A percentile compares a stretch with the other conserved stretches of the same genome.
phyloP scores from a whole-genome alignment of 208 protist species.

The Phytomonas sp. region DNA sequence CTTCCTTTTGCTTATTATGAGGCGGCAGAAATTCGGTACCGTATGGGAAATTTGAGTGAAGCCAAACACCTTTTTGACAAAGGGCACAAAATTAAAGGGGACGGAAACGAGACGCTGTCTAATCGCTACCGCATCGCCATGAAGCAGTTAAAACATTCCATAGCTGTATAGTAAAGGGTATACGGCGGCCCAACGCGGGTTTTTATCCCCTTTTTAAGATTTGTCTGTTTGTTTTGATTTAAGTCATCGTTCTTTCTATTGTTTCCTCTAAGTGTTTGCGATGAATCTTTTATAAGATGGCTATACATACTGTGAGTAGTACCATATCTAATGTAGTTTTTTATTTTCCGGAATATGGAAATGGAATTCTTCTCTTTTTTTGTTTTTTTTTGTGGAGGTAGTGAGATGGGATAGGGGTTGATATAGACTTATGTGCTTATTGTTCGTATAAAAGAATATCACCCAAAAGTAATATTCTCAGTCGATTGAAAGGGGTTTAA shows the following conservation, averaged over 20 bases:
- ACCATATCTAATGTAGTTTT: not conserved
- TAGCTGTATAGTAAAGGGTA: conserved; percentile 17
- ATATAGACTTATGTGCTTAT: not conserved
- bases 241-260: not conserved
- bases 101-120: conserved; percentile 80
- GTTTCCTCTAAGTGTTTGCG: conserved; percentile 5
- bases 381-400: not conserved
- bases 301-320: not conserved
- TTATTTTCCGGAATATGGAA: conserved; percentile 9
- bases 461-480: not conserved
- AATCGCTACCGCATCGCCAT: conserved; percentile 86
- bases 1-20: conserved; percentile 87
- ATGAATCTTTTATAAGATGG: not conserved
- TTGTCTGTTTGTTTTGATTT: conserved; percentile 1
- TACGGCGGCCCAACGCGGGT: not conserved
- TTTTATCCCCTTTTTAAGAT: conserved; percentile 9
- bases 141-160: conserved; percentile 73
- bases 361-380: not conserved
- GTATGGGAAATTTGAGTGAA: conserved; percentile 47
- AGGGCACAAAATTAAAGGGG: conserved; percentile 75
- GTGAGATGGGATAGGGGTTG: not conserved
- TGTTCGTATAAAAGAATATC: not conserved
- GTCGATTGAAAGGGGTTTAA: not conserved
- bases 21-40: conserved; percentile 77
- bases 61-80: conserved; percentile 78